A percentile compares a stretch with the other conserved stretches of the same genome.
Evolutionary conservation across 2,329 filamentous ascomycete species (phyloP).

Genomic region (Scolecobasidium constrictum): DNA sequence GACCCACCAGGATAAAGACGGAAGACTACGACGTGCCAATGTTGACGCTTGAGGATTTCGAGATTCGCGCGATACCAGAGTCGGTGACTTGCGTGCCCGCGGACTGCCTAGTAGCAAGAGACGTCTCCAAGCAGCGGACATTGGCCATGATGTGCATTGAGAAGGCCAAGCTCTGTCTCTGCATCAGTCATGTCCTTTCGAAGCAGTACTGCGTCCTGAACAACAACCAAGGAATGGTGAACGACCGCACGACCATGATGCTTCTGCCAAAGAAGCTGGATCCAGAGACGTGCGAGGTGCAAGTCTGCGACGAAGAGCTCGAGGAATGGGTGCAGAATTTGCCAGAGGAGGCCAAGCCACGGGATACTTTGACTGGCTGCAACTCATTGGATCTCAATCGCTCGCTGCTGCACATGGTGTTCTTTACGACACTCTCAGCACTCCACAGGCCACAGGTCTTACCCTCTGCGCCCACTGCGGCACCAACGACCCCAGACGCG

Average conservation of each 20-base stretch:
- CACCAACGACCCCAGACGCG: slow-evolving; percentile 40
- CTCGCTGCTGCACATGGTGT: slow-evolving; percentile 86
- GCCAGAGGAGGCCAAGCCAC: slow-evolving; percentile 60
- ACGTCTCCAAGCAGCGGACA: slow-evolving; percentile 62
- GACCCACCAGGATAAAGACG: slow-evolving; percentile 83
- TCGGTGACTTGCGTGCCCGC: slow-evolving; percentile 56
- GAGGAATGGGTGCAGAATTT: slow-evolving; percentile 66
- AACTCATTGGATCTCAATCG: slow-evolving; percentile 60
- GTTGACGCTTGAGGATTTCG: slow-evolving; percentile 76
- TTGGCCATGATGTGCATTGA: slow-evolving; percentile 83
- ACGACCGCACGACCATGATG: slow-evolving; percentile 72
- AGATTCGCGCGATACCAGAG: slow-evolving; percentile 57
- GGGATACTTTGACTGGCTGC: slow-evolving; percentile 48
- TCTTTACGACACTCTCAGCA: slow-evolving; percentile 82
- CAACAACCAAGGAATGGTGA: slow-evolving; percentile 61
- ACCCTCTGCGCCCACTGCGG: slow-evolving; percentile 52
- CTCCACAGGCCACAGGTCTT: slow-evolving; percentile 86
- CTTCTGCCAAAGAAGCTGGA: slow-evolving; percentile 79
- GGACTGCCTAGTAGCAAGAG: slow-evolving; percentile 60
- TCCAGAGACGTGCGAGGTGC: slow-evolving; percentile 71
- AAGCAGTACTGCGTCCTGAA: slow-evolving; percentile 89
- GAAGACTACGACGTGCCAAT: slow-evolving; percentile 92
- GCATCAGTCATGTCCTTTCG: slow-evolving; percentile 79
- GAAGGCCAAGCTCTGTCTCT: slow-evolving; percentile 80
- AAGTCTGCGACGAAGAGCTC: slow-evolving; percentile 67